phyloP scores from a whole-genome alignment of 2,329 filamentous ascomycete genomes.

The Diplocarpon rosae region DNA sequence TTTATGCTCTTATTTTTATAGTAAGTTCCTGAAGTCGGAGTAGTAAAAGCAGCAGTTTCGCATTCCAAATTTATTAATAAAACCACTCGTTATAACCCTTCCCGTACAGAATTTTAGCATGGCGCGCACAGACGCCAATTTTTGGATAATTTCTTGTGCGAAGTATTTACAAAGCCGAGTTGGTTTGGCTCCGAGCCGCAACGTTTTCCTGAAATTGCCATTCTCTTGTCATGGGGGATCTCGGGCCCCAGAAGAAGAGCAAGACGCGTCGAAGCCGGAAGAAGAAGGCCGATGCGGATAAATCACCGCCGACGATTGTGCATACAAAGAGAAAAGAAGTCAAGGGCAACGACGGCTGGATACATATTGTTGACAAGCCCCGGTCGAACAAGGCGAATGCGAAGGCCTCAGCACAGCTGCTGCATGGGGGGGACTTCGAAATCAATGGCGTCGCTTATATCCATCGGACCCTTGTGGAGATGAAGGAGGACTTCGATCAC shows the following conservation, averaged over 20 bases:
- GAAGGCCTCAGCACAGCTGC: conserved; percentile 1
- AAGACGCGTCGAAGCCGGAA: conserved; percentile 15
- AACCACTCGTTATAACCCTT: too few species aligned
- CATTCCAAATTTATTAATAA: too few species aligned
- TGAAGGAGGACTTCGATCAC: conserved; percentile 19
- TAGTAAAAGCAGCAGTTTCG: too few species aligned
- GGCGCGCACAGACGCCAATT: too few species aligned
- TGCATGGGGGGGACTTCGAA: conserved; percentile 24
- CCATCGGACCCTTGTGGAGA: conserved; percentile 21
- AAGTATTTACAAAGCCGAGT: too few species aligned
- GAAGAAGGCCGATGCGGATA: conserved; percentile 12
- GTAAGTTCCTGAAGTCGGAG: too few species aligned
- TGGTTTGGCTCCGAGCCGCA: too few species aligned
- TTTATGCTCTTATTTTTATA: too few species aligned
- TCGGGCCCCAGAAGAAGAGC: neutral
- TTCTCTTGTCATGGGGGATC: neutral
- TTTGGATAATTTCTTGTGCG: too few species aligned
- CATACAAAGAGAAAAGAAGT: conserved; percentile 25
- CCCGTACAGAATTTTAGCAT: too few species aligned
- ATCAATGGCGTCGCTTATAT: conserved; percentile 22
- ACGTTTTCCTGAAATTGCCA: too few species aligned
- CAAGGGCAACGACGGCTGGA: conserved; percentile 27
- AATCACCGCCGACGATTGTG: conserved; percentile 4
- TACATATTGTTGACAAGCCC: conserved; percentile 24
- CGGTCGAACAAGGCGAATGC: conserved; percentile 6